These are phyloP conservation scores for Aspergillus brunneoviolaceus DNA, from an alignment of 2,329 filamentous ascomycete species.

Conservation along the genomic window DNA sequence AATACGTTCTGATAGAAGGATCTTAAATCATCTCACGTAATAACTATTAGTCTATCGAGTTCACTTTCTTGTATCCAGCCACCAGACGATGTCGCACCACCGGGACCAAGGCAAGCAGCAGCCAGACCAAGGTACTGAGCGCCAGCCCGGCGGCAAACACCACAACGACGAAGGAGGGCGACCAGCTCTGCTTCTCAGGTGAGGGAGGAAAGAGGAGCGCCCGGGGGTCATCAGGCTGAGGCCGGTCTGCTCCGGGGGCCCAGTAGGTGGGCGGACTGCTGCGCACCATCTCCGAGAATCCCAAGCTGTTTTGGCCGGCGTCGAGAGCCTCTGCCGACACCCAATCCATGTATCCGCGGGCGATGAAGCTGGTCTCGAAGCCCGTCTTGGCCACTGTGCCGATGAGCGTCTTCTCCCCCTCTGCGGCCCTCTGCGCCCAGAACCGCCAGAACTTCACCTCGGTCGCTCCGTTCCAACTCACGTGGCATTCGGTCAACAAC, in stretches of 20 bases:
- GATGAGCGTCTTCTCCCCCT: background rate
- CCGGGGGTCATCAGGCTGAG: background rate
- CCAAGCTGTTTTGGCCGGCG: background rate
- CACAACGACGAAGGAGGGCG: background rate
- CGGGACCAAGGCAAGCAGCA: background rate
- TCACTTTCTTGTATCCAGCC: background rate
- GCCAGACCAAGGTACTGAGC: background rate
- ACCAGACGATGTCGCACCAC: background rate
- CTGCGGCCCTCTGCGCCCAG: background rate
- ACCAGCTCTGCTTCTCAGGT: background rate
- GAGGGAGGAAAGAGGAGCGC: background rate
- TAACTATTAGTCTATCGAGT: too few species aligned
- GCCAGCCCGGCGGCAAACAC: background rate
- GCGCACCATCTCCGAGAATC: background rate
- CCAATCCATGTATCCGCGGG: background rate
- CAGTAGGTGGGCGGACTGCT: background rate
- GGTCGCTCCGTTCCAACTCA: slow-evolving; percentile 5
- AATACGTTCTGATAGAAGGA: too few species aligned
- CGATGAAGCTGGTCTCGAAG: background rate
- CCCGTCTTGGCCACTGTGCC: background rate
- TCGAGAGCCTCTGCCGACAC: background rate
- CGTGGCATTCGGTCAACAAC: background rate
- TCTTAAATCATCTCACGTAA: too few species aligned
- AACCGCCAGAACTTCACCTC: slow-evolving; percentile 3
- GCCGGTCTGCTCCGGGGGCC: background rate